Evolutionary conservation across 2,329 filamentous ascomycete genomes (phyloP), one percentile per base, ranked within the genome.

Genomic region (Incumbomyces lentus): DNA sequence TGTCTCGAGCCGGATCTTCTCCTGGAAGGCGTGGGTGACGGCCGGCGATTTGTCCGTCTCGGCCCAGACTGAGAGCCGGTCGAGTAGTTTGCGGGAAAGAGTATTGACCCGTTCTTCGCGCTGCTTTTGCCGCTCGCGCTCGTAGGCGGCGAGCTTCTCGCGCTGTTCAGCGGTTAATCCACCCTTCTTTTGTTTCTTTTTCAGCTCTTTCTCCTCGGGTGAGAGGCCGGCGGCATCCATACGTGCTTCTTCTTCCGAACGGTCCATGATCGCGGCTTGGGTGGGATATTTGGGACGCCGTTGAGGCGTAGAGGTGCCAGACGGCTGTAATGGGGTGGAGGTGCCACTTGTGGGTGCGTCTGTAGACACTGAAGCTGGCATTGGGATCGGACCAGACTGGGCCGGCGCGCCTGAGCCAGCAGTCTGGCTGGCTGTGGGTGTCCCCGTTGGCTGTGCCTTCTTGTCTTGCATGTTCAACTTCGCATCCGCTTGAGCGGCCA

Each of bases 21-120:
- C 86, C 64, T 89, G 82, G 72, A 96, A 98, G 0, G 92, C 86
- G 48, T 70, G 71, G 30, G 90, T 96, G 49, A 95, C 86, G 57
- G 94, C 88, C 12, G 68, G 52, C 38, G 83, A 79, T 70, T 92
- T 94, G 68, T 96, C 92, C 2, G 90, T 95, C 72, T 98, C 92
- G 5, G 92, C 95, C 90, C 89, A 96, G 35, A 96, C 81, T 54
- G 83, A 89, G 60, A 96, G 79, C 49, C 89, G 84, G 64, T 95
- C 87, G 50, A 92, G 70, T 18, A 98, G 76, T 69, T 96, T 96
- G 63, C 81, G 80, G 11, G 81, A 74, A 13, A 98, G 76, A 6
- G 79, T 92, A 50, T 87, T 80, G 19, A 98, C 86, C 51, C 92
- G 86, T 66, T 98, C 88, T 62, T 95, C 81, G 36, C 92, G 84